Base-by-base conservation (phyloP, 1,139 yeast genomes). In the Candida sp. region DNA sequence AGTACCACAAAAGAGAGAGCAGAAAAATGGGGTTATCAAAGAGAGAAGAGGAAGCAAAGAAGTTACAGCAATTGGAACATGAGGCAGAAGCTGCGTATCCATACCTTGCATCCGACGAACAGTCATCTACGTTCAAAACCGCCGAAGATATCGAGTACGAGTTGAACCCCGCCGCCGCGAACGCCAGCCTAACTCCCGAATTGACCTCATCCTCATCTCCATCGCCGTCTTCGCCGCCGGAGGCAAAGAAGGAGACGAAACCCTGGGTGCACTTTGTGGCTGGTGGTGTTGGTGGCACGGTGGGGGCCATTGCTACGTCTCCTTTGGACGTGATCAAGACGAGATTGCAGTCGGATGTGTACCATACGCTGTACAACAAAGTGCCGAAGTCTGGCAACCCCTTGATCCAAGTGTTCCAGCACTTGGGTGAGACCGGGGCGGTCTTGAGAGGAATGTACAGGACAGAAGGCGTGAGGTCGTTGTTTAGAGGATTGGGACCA, bases 231-330 rank as follows among this genome's bases (percentile, higher is more conserved):
- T 17, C 17, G 17, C 17, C 17, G 17, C 17, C 17, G 17, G 17
- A 17, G 17, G 17, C 17, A 31, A 34, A 43, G 27, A 38, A 52
- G 46, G 41, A 37, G 26, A 84, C 86, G 2, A 83, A 82, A 59
- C 96, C 96, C 49, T 93, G 98, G 97, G 91, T 93, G 6, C 98
- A 93, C 70, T 94, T 93, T 66, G 90, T 93, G n/a, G 98, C 99
- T n/a, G 99, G 99, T 40, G 99, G 98, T 38, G 63, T 90, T 28
- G 99, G 98, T 35, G 99, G 99, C 8, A 94, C 94, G 97, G 90
- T 96, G 22, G 99, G 99, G 17, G 97, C 99, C 1, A 73, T 93
- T 2, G 86, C 86, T 50, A 96, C 99, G 0, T 88, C 97, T 60
- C 99, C 99, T 0, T 81, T 96, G 55, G 99, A 96, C 70, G 97